Base-by-base conservation (phyloP, 768 basidiomycete genomes). In the Termitomyces sp. region DNA sequence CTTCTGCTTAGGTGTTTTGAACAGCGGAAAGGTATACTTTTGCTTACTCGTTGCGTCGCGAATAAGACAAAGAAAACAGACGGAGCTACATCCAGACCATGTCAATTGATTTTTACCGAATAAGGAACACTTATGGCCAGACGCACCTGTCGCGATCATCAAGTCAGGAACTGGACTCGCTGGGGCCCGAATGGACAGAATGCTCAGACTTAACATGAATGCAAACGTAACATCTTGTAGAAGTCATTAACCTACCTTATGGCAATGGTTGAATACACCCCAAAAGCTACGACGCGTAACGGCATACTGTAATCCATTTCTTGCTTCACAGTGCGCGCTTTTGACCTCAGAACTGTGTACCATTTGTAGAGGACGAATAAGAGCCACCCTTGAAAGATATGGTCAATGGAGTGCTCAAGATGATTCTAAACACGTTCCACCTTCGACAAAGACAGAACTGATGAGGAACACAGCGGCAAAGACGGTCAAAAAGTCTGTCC, bases 111-210 rank as follows among this genome's bases (percentile, higher is more conserved):
- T 7, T 18, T 41, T 20, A 41, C n/a, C n/a, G 5, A 20, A 41
- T 41, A n/a, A 20, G 8, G 14, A 32, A 41, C 39, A n/a, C 39
- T 20, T 26, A 22, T 27, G 31, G 26, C 10, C 46, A 4, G 32
- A 61, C 73, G 29, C 61, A 80, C 79, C 78, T 32, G 70, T 71
- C 24, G 79, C 74, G 59, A 81, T 76, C 16, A 76, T 72, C 41
- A 82, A 61, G 61, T 82, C 79, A 9, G 79, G 78, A 2, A 74
- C 69, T 14, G 79, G 78, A 58, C 72, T 79, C 26, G 73, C 65
- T 0, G 78, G 78, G 10, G 76, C 69, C 22, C 63, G 67, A n/a
- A 79, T 67, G 2, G 79, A 79, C 14, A 82, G 55, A 12, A 82
- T 64, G 57, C 78, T 79, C 52, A 81, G 61, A 56, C 79, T 80